These are phyloP conservation scores for Pleurotus ostreatus DNA, from an alignment of 768 basidiomycete genomes.

Conservation along the genomic window DNA sequence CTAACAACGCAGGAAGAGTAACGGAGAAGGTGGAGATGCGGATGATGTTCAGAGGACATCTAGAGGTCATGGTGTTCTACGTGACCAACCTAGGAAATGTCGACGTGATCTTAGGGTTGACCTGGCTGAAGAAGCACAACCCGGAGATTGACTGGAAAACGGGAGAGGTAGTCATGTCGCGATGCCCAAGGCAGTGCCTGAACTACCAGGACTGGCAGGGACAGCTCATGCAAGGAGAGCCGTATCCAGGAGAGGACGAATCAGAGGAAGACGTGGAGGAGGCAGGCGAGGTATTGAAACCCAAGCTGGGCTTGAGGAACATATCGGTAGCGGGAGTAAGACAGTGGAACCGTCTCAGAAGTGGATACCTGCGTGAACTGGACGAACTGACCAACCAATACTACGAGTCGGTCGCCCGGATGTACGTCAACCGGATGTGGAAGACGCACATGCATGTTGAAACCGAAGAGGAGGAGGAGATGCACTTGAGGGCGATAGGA, in stretches of 20 bases:
- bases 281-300: not conserved
- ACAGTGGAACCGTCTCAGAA: not conserved
- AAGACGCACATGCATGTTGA: too few relatives aligned
- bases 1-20: too few relatives aligned
- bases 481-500: too few relatives aligned
- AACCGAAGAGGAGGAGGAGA: too few relatives aligned
- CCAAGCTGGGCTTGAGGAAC: not conserved
- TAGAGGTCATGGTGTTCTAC: slow-evolving; percentile 14
- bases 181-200: slow-evolving; percentile 9
- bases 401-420: too few relatives aligned
- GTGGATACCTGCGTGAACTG: not conserved
- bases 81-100: slow-evolving; percentile 17
- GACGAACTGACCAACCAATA: too few relatives aligned
- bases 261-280: not conserved
- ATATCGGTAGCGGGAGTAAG: not conserved
- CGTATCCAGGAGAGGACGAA: slow-evolving; percentile 1
- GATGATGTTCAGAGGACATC: slow-evolving; percentile 15
- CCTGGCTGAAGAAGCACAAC: slow-evolving; percentile 23
- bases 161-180: slow-evolving; percentile 14
- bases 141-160: slow-evolving; percentile 20
- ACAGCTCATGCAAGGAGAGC: too few relatives aligned
- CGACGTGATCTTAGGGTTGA: slow-evolving; percentile 17
- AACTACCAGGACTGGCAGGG: too few relatives aligned
- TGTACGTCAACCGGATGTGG: too few relatives aligned
- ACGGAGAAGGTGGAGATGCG: not conserved